Base-by-base conservation (phyloP, 2,329 filamentous ascomycete species). In the Zasmidium cellare region DNA sequence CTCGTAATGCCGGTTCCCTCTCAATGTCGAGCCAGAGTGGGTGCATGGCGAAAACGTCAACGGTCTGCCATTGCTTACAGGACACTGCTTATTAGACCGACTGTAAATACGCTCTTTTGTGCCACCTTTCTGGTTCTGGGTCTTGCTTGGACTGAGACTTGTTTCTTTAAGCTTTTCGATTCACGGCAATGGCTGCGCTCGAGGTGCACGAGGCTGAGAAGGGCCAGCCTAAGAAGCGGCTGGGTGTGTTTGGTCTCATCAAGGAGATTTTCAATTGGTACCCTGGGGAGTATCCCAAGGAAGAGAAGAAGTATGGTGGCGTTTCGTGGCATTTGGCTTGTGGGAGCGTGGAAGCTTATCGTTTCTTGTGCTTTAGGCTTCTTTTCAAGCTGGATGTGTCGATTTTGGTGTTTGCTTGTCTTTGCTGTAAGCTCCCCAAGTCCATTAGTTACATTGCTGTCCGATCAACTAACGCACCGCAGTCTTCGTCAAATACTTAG, bases 311-410 rank as follows among this genome's bases (percentile, higher is more conserved):
- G 45, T 56, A 41, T 22, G 49, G 35, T 16, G 12, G 25, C 25
- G 25, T 16, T 23, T 20, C 28, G 7, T n/a, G 25, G 22, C 19
- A 47, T 22, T 23, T 22, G 18, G 45, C 3, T 23, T 2, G 16
- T 49, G 9, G 2, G n/a, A n/a, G n/a, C 22, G 22, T 22, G 5
- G 22, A 25, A 25, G 46, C 46, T 49, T 9, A 49, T n/a, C 9
- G 9, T 20, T n/a, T n/a, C n/a, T n/a, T n/a, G n/a, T n/a, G n/a
- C 12, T 22, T 12, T 35, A 41, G 60, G 44, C 55, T 64, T 12
- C 51, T 64, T 35, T 57, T 59, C 47, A 64, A 64, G 48, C 62
- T 64, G 22, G 62, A 64, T 28, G 46, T 49, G 16, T 49, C 46
- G 20, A 49, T 49, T 20, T 28, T 49, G 46, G 46, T 49, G 22